Conservation (phyloP, 192 early-diverging fungal species). For the Neocallimastix lanati region DNA sequence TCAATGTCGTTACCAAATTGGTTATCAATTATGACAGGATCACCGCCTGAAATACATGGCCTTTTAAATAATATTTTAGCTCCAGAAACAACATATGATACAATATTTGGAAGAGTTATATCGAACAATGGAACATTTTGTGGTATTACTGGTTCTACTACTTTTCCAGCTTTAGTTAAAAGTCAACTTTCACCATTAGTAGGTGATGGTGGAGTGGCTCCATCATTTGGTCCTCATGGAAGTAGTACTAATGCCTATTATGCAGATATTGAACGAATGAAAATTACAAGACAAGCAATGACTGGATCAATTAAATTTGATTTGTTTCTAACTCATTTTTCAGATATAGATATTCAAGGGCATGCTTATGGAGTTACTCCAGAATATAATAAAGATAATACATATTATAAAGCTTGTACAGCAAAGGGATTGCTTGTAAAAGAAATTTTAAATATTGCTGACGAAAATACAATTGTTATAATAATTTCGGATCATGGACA, state of each 20-base stretch:
- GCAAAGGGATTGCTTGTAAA: not conserved
- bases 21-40: not conserved
- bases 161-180: not conserved
- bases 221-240: not conserved
- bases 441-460: not conserved
- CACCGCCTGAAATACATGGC: not conserved
- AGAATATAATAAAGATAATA: not conserved
- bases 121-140: not conserved
- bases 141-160: not conserved
- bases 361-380: not conserved
- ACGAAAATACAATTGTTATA: not conserved
- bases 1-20: not conserved
- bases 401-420: not conserved
- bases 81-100: not conserved
- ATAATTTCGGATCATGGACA: not conserved
- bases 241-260: not conserved
- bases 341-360: not conserved
- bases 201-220: not conserved
- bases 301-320: not conserved
- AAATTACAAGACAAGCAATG: not conserved
- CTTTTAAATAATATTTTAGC: not conserved
- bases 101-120: not conserved
- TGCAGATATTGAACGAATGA: not conserved
- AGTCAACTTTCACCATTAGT: not conserved
- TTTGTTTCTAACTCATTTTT: not conserved